A percentile compares a stretch with the other conserved stretches of the same genome.
These are phyloP conservation scores for Pilobolus umbonatus DNA, from an alignment of 192 early-diverging fungal species.

Conservation along the genomic window DNA sequence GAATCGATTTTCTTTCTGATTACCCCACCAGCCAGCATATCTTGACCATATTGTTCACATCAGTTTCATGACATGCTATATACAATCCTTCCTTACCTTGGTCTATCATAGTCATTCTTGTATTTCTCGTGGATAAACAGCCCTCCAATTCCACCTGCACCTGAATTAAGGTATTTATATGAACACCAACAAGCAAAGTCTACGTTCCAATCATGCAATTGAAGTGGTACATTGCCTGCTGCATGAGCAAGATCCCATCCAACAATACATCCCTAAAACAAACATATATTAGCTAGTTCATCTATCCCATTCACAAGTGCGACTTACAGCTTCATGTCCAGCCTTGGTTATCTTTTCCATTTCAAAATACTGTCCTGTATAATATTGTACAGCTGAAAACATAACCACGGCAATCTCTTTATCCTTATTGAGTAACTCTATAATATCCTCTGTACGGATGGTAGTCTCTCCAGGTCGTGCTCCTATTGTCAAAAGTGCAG, in stretches of 20 bases:
- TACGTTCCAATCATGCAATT: slow-evolving; percentile 91
- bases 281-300: neutral
- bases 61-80: neutral
- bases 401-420: slow-evolving; percentile 80
- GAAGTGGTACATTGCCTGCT: slow-evolving; percentile 84
- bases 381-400: slow-evolving; percentile 91
- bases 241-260: slow-evolving; percentile 97
- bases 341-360: slow-evolving; percentile 79
- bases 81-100: slow-evolving; percentile 37
- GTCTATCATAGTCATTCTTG: slow-evolving; percentile 48
- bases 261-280: slow-evolving; percentile 73
- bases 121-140: slow-evolving; percentile 88
- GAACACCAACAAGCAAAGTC: slow-evolving; percentile 99
- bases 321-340: slow-evolving; percentile 65
- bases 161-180: slow-evolving; percentile 99
- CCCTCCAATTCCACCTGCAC: slow-evolving; percentile 90
- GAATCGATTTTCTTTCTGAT: slow-evolving; percentile 78
- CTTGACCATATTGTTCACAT: slow-evolving; percentile 15
- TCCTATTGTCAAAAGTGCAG: slow-evolving; percentile 66
- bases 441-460: slow-evolving; percentile 77
- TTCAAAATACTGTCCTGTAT: slow-evolving; percentile 88
- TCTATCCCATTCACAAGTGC: neutral
- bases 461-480: slow-evolving; percentile 70
- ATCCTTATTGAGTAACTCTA: slow-evolving; percentile 67
- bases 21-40: slow-evolving; percentile 81